Evolutionary conservation across 2,329 filamentous ascomycete species (phyloP).

Genomic region (Sporothrix pseudoabietina): DNA sequence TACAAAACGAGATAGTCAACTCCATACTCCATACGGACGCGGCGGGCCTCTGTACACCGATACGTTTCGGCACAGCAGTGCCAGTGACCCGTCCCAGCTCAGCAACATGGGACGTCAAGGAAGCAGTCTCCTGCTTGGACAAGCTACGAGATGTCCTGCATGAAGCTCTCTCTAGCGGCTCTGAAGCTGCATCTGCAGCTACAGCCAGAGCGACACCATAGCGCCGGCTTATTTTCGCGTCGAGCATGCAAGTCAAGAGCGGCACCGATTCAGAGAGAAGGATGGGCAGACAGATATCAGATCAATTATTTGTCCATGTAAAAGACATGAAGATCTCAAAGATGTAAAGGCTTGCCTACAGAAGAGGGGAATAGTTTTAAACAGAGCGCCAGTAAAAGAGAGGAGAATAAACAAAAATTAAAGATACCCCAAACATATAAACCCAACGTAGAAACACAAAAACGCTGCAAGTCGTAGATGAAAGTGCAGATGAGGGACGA

Average conservation of each 20-base stretch:
- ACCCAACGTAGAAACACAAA: neutral
- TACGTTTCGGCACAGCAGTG: neutral
- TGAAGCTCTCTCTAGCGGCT: neutral
- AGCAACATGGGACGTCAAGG: neutral
- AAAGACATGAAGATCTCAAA: neutral
- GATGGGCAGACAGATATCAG: neutral
- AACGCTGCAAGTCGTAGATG: neutral
- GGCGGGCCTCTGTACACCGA: neutral
- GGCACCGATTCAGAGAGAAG: neutral
- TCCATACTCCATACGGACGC: too few species aligned
- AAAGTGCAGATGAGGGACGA: neutral
- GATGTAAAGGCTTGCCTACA: neutral
- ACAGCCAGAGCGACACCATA: neutral
- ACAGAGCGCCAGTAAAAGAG: neutral
- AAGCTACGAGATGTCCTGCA: neutral
- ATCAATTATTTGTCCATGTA: neutral
- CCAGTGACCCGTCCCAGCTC: neutral
- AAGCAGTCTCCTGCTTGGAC: too few species aligned
- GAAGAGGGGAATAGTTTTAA: conserved; percentile 6
- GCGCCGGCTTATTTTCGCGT: conserved; percentile 18
- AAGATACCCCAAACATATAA: neutral
- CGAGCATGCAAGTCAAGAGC: neutral
- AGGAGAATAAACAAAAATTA: neutral
- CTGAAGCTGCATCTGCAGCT: neutral
- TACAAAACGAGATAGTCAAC: neutral